Conservation (phyloP, 2,329 filamentous ascomycete species). For the Fusarium newnesense region DNA sequence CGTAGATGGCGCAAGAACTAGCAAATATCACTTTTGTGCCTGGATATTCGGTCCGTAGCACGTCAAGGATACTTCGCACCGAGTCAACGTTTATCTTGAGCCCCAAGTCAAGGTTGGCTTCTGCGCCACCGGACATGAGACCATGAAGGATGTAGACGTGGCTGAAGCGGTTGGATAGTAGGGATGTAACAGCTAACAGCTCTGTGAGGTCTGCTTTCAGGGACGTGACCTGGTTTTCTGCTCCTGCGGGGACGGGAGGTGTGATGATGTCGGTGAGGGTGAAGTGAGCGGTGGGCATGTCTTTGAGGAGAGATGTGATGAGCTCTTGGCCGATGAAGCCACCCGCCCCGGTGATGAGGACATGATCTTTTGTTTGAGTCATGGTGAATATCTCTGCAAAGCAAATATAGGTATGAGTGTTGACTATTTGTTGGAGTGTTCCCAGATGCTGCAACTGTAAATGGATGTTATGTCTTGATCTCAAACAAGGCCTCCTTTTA, state of each 20-base stretch:
- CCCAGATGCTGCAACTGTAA: too few species aligned
- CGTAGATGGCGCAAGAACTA: conserved; percentile 70
- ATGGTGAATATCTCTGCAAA: neutral
- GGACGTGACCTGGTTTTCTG: conserved; percentile 45
- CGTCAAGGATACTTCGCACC: conserved; percentile 63
- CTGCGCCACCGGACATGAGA: conserved; percentile 71
- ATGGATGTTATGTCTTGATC: fast-evolving
- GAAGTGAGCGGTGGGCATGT: conserved; percentile 51
- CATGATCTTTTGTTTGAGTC: conserved; percentile 32
- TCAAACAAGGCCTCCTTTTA: fast-evolving
- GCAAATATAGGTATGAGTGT: too few species aligned
- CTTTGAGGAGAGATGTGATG: conserved; percentile 63
- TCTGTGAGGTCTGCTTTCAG: conserved; percentile 42
- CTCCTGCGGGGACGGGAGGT: conserved; percentile 57
- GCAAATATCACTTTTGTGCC: conserved; percentile 67
- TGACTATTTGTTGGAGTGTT: neutral
- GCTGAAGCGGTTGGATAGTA: conserved; percentile 48
- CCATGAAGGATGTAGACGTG: conserved; percentile 69
- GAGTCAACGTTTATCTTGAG: conserved; percentile 69
- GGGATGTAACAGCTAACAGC: conserved; percentile 42
- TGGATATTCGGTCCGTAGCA: conserved; percentile 55
- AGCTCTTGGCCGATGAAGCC: conserved; percentile 74
- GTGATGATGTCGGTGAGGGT: conserved; percentile 67
- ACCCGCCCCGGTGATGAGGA: conserved; percentile 72
- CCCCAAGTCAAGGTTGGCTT: conserved; percentile 65